Base-by-base conservation (phyloP, 2,329 filamentous ascomycete species). In the Raffaelea deltoideospora region DNA sequence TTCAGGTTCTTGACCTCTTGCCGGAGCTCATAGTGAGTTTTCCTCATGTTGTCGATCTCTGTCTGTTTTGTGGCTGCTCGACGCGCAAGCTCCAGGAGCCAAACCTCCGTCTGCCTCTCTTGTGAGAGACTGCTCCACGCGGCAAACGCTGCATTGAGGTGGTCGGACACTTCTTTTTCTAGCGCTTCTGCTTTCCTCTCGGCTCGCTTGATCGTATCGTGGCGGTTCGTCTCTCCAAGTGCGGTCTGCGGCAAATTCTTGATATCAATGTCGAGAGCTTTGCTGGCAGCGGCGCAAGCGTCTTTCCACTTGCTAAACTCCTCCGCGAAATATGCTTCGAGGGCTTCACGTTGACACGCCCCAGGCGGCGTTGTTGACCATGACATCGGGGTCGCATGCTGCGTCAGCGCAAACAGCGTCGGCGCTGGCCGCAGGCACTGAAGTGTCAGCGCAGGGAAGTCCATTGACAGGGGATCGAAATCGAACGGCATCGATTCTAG, bases 391-490 rank as follows among this genome's bases (percentile, higher is more conserved):
- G 79, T 84, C 2, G 85, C 66, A 49, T 92, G 79, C 22, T 86
- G 84, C 7, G 79, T 83, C 1, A 78, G 72, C 10, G 83, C 80
- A 59, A 87, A 88, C 7, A 95, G 65, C 1, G 84, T 90, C 4
- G 83, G 77, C 3, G 87, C 85, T 10, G 82, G 68, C 26, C 80
- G 74, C 1, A 96, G 72, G 45, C 88, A 79, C 44, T 80, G 82
- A 10, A 95, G 70, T 26, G 79, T 85, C 29, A 96, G 68, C 7
- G 81, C 77, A 7, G 87, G 85, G 49, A 94, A 95, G 41, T 85
- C 85, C 53, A 93, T 74, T 5, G 80, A 68, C 42, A 87, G 72
- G 24, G 88, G 80, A 46, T 95, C 83, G 58, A 94, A 92, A 45
- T 88, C 81, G 48, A 79, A 78, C 3, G 74, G 72, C 46, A 64